phyloP scores from a whole-genome alignment of 805 yeast species.

The Saccharomycopsis capsularis region DNA sequence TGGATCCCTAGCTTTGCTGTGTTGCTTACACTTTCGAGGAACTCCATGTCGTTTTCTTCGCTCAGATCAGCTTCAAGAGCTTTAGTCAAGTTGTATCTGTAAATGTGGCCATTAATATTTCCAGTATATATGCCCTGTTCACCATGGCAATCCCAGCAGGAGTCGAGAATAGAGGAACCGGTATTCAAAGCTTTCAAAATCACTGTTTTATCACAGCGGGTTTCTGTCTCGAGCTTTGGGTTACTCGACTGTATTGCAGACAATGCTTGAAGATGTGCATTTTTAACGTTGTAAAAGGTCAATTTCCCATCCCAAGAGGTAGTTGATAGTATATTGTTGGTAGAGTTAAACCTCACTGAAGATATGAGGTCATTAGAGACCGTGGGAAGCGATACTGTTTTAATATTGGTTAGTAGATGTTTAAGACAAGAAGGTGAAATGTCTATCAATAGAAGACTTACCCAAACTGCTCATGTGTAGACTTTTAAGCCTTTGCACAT shows the following conservation, averaged over 20 bases:
- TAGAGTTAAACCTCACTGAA: slow-evolving; percentile 10
- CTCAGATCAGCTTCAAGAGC: too few relatives aligned
- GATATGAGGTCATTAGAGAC: slow-evolving; percentile 16
- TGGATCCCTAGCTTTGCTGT: slow-evolving; percentile 10
- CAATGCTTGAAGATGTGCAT: not conserved
- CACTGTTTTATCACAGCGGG: not conserved
- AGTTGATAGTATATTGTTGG: not conserved
- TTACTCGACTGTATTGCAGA: too few relatives aligned
- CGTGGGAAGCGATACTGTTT: slow-evolving; percentile 8
- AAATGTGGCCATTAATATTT: slow-evolving; percentile 17
- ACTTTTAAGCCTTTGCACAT: too few relatives aligned
- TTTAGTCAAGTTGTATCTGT: slow-evolving; percentile 11
- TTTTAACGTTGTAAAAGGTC: slow-evolving; percentile 4
- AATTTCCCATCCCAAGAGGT: slow-evolving; percentile 19
- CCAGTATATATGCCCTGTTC: slow-evolving; percentile 13
- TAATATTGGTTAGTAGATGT: too few relatives aligned
- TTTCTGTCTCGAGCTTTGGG: too few relatives aligned
- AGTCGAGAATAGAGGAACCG: slow-evolving; percentile 15
- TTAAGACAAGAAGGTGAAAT: not conserved
- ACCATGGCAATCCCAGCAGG: slow-evolving; percentile 13
- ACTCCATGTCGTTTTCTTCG: too few relatives aligned
- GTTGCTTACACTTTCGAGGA: not conserved
- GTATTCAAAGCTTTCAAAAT: slow-evolving; percentile 1
- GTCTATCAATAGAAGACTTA: not conserved
- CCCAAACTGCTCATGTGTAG: slow-evolving; percentile 6